Percentiles rank a stretch among this genome's conserved stretches.
phyloP scores from a whole-genome alignment of 345 rosid genomes.

The Nasturtium officinale region DNA sequence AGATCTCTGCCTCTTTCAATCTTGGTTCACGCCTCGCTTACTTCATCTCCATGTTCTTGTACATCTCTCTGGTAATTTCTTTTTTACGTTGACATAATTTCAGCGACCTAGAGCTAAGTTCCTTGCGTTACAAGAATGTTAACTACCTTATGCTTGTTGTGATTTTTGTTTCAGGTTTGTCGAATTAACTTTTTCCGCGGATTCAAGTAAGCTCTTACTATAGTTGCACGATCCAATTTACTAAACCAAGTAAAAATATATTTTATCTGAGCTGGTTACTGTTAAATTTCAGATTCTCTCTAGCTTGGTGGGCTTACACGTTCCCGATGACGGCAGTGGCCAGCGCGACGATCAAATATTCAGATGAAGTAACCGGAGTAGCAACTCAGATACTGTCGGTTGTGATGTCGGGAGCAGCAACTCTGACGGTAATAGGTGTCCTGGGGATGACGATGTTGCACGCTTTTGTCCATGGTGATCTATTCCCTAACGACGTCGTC shows the following conservation, averaged over 20 bases:
- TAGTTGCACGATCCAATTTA: not conserved
- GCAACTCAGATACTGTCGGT: constrained; percentile 52
- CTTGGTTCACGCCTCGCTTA: constrained; percentile 73
- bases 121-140: constrained; percentile 27
- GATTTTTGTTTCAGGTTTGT: constrained; percentile 61
- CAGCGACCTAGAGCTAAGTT: not conserved
- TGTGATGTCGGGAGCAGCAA: constrained; percentile 49
- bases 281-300: constrained; percentile 60
- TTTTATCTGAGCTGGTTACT: not conserved
- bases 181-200: constrained; percentile 79
- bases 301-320: constrained; percentile 97
- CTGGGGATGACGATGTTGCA: constrained; percentile 54
- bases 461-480: constrained; percentile 55
- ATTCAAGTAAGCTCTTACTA: constrained; percentile 53
- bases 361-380: constrained; percentile 52
- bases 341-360: constrained; percentile 65
- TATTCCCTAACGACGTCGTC: constrained; percentile 70
- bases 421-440: constrained; percentile 56
- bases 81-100: not conserved
- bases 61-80: constrained; percentile 66
- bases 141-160: not conserved
- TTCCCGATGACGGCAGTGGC: constrained; percentile 82
- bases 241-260: not conserved
- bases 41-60: constrained; percentile 89
- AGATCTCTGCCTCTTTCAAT: constrained; percentile 69